A percentile compares a stretch with the other conserved stretches of the same genome.
phyloP scores from a whole-genome alignment of 2,329 filamentous ascomycete species.

The Chaetoscypha palmicola region DNA sequence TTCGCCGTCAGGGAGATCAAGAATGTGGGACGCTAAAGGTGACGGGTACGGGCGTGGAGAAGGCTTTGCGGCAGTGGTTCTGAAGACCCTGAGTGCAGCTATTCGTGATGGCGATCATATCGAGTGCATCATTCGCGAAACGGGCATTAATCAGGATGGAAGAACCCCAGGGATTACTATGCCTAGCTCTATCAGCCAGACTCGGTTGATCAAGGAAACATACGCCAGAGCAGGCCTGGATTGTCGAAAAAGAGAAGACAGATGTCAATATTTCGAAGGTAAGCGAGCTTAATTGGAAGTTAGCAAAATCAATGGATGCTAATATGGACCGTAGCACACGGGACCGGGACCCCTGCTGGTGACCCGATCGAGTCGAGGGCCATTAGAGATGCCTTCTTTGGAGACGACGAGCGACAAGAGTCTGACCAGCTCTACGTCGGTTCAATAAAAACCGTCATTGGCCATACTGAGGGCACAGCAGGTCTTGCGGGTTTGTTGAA shows the following conservation, averaged over 20 bases:
- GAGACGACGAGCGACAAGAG: neutral
- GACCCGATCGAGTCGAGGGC: conserved; percentile 39
- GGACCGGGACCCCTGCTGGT: conserved; percentile 31
- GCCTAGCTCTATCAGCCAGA: conserved; percentile 41
- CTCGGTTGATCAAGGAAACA: conserved; percentile 36
- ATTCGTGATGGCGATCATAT: conserved; percentile 51
- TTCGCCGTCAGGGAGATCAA: conserved; percentile 25
- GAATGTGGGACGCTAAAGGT: conserved; percentile 30
- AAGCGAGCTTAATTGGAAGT: no score
- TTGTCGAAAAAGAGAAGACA: neutral
- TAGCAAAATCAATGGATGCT: no score
- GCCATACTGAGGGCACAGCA: conserved; percentile 24
- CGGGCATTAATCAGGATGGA: conserved; percentile 42
- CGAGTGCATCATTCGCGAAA: conserved; percentile 42
- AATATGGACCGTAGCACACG: no score
- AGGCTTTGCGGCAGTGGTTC: conserved; percentile 48
- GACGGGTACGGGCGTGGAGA: conserved; percentile 33
- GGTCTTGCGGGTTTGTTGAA: conserved; percentile 30
- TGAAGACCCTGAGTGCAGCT: conserved; percentile 47
- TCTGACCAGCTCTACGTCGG: conserved; percentile 13
- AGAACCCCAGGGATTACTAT: conserved; percentile 46
- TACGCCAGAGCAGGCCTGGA: conserved; percentile 39
- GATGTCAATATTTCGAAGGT: conserved; percentile 39
- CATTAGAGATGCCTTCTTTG: conserved; percentile 23
- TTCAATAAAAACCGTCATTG: conserved; percentile 24